These are phyloP conservation scores for Coemansia sp. DNA, from an alignment of 192 early-diverging fungal genomes.

Conservation along the genomic window DNA sequence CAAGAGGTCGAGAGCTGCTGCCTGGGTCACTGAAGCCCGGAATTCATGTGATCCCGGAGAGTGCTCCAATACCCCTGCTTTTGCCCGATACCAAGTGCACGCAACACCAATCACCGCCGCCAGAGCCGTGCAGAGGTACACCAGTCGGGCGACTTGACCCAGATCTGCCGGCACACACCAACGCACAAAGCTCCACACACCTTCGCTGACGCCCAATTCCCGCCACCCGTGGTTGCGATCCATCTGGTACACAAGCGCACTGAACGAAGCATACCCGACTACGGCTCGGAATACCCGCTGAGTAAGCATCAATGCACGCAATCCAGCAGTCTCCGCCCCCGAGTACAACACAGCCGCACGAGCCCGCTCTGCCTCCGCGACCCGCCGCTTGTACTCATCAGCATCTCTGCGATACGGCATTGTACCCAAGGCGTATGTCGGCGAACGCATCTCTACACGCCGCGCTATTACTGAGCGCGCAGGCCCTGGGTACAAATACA, in stretches of 20 bases:
- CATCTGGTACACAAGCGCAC: slow-evolving; percentile 44
- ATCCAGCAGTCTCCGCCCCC: not conserved
- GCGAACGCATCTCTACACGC: not conserved
- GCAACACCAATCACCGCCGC: not conserved
- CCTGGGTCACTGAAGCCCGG: slow-evolving; percentile 7
- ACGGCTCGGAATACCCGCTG: slow-evolving; percentile 26
- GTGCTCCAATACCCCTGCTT: not conserved
- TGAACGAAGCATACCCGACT: slow-evolving; percentile 16
- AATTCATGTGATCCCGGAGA: not conserved
- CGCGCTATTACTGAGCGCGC: not conserved
- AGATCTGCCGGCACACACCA: slow-evolving; percentile 24
- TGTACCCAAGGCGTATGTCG: not conserved
- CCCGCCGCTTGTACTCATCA: not conserved
- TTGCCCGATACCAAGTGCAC: slow-evolving; percentile 12
- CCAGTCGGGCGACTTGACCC: slow-evolving; percentile 21
- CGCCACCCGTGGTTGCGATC: slow-evolving; percentile 41
- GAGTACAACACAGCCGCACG: slow-evolving; percentile 6
- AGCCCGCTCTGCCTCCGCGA: not conserved
- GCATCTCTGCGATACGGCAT: slow-evolving; percentile 7
- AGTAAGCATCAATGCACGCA: not conserved
- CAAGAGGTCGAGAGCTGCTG: slow-evolving; percentile 41
- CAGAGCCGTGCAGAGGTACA: slow-evolving; percentile 17
- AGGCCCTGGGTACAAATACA: slow-evolving; percentile 7
- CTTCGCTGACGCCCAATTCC: slow-evolving; percentile 15
- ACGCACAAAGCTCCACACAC: slow-evolving; percentile 15